These are phyloP conservation scores for Arctium lappa DNA, from an alignment of 129 eudicot genomes.

Conservation along the genomic window DNA sequence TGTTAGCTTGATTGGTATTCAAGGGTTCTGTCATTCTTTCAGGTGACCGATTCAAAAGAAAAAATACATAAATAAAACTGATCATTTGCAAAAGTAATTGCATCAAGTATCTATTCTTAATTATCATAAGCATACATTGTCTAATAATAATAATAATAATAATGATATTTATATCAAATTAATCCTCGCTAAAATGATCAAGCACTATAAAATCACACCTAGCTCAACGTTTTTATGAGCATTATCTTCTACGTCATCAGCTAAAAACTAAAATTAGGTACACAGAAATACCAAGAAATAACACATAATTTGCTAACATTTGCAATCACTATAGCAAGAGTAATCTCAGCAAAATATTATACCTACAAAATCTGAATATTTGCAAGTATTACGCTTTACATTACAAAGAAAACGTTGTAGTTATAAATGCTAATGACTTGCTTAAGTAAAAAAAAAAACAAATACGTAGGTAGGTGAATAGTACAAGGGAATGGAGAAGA, in stretches of 20 bases:
- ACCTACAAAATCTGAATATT: neutral
- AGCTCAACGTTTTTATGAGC: neutral
- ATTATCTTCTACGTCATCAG: neutral
- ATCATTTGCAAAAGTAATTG: neutral
- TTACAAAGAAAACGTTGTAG: neutral
- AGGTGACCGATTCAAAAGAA: neutral
- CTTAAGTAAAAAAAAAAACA: neutral
- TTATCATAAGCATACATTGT: neutral
- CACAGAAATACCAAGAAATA: neutral
- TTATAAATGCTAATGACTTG: neutral
- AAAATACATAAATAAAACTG: neutral
- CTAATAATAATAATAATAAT: neutral
- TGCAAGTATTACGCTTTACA: neutral
- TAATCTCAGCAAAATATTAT: neutral
- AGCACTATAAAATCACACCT: neutral
- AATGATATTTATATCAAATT: neutral
- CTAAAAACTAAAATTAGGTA: neutral
- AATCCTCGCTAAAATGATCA: neutral
- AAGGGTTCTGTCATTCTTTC: neutral
- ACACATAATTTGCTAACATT: neutral
- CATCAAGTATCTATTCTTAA: neutral
- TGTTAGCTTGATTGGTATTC: neutral
- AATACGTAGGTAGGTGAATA: neutral
- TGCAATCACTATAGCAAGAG: neutral
- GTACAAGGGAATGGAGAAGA: conserved; percentile 41